These are phyloP conservation scores for Trichosporon coremiiforme DNA, from an alignment of 1,284 basidiomycete species.

Conservation along the genomic window DNA sequence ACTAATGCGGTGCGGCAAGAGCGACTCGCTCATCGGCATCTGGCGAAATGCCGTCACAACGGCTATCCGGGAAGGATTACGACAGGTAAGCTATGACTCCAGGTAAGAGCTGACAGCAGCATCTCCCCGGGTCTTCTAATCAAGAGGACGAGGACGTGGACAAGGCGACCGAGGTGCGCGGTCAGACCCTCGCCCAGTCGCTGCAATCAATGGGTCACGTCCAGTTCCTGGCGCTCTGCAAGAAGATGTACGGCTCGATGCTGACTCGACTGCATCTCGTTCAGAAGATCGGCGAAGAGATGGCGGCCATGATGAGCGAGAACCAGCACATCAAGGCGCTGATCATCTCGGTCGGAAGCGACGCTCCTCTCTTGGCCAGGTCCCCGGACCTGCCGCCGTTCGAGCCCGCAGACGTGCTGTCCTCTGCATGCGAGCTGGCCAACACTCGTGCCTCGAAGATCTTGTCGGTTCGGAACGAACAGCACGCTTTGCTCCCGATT, in stretches of 20 bases:
- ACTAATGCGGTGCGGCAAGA: slow-evolving; percentile 71
- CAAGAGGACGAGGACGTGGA: slow-evolving; percentile 62
- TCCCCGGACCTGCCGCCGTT: slow-evolving; percentile 51
- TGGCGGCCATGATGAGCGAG: slow-evolving; percentile 64
- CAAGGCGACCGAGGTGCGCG: slow-evolving; percentile 33
- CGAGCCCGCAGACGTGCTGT: slow-evolving; percentile 71
- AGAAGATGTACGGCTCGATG: slow-evolving; percentile 67
- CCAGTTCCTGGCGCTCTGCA: slow-evolving; percentile 69
- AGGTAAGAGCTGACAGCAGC: slow-evolving; percentile 34
- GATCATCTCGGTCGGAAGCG: slow-evolving; percentile 10
- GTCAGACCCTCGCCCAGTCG: slow-evolving; percentile 61
- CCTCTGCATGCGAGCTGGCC: slow-evolving; percentile 77
- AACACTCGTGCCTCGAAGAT: slow-evolving; percentile 79
- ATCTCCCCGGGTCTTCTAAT: slow-evolving; percentile 37
- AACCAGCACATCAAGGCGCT: slow-evolving; percentile 19
- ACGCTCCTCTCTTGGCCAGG: slow-evolving; percentile 20
- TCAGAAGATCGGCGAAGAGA: slow-evolving; percentile 66
- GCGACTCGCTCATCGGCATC: slow-evolving; percentile 68
- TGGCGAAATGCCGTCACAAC: slow-evolving; percentile 77
- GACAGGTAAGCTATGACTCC: slow-evolving; percentile 43
- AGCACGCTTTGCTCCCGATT: slow-evolving; percentile 72
- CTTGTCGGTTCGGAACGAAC: slow-evolving; percentile 72
- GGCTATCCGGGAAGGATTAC: slow-evolving; percentile 64
- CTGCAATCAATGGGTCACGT: slow-evolving; percentile 70
- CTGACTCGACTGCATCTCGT: slow-evolving; percentile 72